Base-by-base conservation (phyloP, 495 filamentous ascomycete genomes). In the Chaetomium fimeti region DNA sequence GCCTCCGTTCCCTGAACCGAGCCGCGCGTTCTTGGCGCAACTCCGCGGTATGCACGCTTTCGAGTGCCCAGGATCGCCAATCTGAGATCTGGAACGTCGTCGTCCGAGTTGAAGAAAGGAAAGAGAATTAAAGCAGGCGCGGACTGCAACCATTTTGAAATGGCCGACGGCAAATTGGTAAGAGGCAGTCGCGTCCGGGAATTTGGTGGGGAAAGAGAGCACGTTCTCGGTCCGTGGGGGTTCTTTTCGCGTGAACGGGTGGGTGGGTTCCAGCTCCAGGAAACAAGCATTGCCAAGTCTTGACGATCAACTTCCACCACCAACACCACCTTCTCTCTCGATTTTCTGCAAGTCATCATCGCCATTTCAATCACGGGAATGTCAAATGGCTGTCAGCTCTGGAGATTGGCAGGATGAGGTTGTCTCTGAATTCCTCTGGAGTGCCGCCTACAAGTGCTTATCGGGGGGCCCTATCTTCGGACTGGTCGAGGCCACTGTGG, bases 21-120 rank as follows among this genome's bases (percentile, higher is more conserved):
- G 51, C 51, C 51, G 25, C 51, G 15, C 27, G 57, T 7, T 49
- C 28, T 48, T 32, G 43, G 27, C 38, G 38, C 43, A 60, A 20
- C 57, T 60, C 43, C 57, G 25, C 25, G 25, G 43, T 60, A 32
- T 58, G 56, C 56, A 47, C 22, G 16, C 2, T 58, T 27, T 48
- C n/a, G 42, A 22, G 20, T 59, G 32, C 42, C 38, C 25, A 47
- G 57, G 5, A 13, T 48, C 40, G 57, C 57, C 25, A 59, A 59
- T 59, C 57, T 48, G 25, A 36, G 24, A 60, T 55, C 42, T 60
- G 42, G 57, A 32, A 47, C 20, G 20, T 27, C 15, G 25, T 8
- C 28, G 4, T 32, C 52, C 18, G 52, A 22, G 16, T 45, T 47
- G 4, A 57, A 43, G 38, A 43, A 1, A 22, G 28, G 16, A 29